Evolutionary conservation across 2,329 filamentous ascomycete species (phyloP), one percentile per base, ranked within the genome.

Genomic region (Fusarium fracticaudum): DNA sequence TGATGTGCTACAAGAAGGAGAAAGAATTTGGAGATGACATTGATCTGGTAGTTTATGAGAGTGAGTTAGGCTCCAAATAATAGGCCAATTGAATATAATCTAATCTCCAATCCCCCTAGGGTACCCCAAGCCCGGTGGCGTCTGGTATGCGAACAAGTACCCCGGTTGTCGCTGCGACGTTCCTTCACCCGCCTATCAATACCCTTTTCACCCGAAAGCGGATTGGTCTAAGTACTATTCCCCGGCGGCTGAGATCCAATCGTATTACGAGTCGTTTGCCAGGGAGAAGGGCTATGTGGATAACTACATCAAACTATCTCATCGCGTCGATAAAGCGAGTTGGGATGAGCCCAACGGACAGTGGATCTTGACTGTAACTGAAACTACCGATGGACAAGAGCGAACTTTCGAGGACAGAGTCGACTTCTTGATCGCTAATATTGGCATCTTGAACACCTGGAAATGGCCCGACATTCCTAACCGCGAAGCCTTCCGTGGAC

Each of bases 361-460:
- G 20, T 74, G 71, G 69, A 29, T 70, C 0, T 24, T 74, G 18
- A 62, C 41, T 1, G 57, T 69, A 2, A 61, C 44, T 1, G n/a
- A 54, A 12, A 57, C 55, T 5, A 26, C 26, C 17, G n/a, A 43
- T 40, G 35, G 29, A 18, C 22, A 59, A 20, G 24, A 57, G 22
- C 7, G 15, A 14, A 62, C 31, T 0, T 86, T 88, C 41, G 78
- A 77, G 29, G 86, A 88, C 64, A 71, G 83, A 17, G 85, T 85
- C 61, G 81, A 87, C 67, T 87, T 88, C 70, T 76, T 88, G 26
- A 71, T 88, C 35, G 83, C 88, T 69, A 86, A 84, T 6, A 84
- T 85, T 1, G 87, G 87, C 1, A 85, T 88, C 63, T 77, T 89
- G 12, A 89, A 89, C 31, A 60, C 72, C 1, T 88, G 86, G 86